Evolutionary conservation across 495 filamentous ascomycete species (phyloP).

Genomic region (Trypethelium eluteriae): DNA sequence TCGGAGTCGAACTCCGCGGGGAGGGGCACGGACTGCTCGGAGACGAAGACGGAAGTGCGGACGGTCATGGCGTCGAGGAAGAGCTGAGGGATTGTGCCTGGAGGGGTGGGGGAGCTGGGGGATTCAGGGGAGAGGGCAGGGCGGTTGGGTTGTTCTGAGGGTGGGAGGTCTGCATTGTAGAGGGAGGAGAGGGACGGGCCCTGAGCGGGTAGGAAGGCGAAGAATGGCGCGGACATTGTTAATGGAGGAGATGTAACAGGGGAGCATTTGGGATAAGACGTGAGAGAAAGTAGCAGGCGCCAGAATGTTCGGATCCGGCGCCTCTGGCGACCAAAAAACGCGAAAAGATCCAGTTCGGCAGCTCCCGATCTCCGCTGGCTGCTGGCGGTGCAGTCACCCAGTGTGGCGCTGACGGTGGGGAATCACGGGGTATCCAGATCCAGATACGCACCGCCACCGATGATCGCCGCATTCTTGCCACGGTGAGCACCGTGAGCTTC

Average conservation of each 20-base stretch:
- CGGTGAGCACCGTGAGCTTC: no score
- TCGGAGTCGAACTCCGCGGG: conserved; percentile 71
- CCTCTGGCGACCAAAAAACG: no score
- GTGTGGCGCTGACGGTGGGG: no score
- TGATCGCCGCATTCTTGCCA: no score
- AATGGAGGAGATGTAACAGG: neutral
- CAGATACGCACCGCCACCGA: no score
- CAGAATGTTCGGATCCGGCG: no score
- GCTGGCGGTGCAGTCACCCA: no score
- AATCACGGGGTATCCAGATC: no score
- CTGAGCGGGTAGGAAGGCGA: conserved; percentile 43
- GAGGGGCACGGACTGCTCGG: conserved; percentile 61
- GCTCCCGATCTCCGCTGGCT: no score
- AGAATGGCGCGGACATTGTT: conserved; percentile 24
- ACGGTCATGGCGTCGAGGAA: conserved; percentile 76
- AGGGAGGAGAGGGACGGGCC: conserved; percentile 31
- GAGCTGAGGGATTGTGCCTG: conserved; percentile 44
- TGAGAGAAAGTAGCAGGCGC: neutral
- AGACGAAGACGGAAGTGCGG: conserved; percentile 67
- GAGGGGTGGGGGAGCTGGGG: conserved; percentile 15
- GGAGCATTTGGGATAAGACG: neutral
- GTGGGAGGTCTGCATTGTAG: conserved; percentile 40
- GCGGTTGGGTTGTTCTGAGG: conserved; percentile 39
- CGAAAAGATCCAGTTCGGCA: no score
- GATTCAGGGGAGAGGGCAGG: conserved; percentile 32